Evolutionary conservation across 805 yeast species (phyloP), one percentile per base, ranked within the genome.

Genomic region (Wilhelminamyces savonicus): DNA sequence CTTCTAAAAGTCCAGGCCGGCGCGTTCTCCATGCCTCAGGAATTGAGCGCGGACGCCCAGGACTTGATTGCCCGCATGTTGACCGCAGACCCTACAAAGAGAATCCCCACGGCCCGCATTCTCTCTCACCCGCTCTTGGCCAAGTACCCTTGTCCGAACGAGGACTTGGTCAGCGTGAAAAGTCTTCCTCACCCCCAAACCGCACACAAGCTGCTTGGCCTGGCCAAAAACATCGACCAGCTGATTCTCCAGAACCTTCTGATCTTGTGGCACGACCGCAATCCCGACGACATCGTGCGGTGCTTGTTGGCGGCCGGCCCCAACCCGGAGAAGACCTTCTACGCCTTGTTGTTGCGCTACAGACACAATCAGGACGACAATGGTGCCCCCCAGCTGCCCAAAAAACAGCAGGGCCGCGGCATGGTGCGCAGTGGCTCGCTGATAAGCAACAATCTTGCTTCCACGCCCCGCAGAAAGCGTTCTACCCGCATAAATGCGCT

Each of bases 1-100:
- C 55, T 83, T 30, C 50, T 81, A 34, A 83, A 82, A 54, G 94
- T 83, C 16, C 92, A 82, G 53, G 70, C 77, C 19, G 94, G 94
- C 23, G 66, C 61, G 30, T 83, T 71, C 48, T 81, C 75, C 34
- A 78, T 82, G 84, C 92, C 92, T 4, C 54, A 57, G 7, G 73
- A 69, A 29, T 49, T 83, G 25, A 71, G 82, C 17, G 30, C 41
- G 11, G 90, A 82, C 45, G 88, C 92, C 2, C 71, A 70, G 43
- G 78, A 79, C 48, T 66, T 83, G 32, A 72, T 83, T 24, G 56
- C 71, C 36, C 67, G 63, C 41, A 81, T 82, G 78, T 58, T 83
- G 23, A 71, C 76, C 18, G 78, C 79, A 13, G 72, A 83, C 44
- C 95, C 96, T 5, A 64, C 59, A 17, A 68, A 73, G 41, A 71